phyloP scores from a whole-genome alignment of 2,329 filamentous ascomycete species.

The Arthrobotrys sinensis region DNA sequence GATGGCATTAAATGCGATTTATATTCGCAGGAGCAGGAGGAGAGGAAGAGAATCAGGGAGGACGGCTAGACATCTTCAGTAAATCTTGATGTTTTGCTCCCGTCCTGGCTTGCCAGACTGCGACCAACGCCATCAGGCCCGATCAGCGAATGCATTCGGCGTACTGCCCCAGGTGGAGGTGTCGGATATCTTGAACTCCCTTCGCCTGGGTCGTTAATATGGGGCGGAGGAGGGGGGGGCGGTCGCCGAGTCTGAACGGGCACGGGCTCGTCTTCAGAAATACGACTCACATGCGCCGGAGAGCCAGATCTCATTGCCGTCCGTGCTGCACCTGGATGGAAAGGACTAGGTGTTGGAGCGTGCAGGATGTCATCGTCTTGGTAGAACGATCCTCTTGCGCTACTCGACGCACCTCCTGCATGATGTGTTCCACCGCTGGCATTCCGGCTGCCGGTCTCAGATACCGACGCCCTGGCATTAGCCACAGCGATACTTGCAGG shows the following conservation, averaged over 20 bases:
- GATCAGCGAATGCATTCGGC: conserved; percentile 56
- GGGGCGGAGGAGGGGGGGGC: conserved; percentile 21
- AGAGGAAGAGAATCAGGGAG: not conserved
- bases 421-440: conserved; percentile 55
- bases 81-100: conserved; percentile 60
- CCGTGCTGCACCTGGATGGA: conserved; percentile 36
- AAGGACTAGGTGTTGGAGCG: conserved; percentile 24
- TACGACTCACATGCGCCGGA: conserved; percentile 41
- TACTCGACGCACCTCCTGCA: conserved; percentile 27
- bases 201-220: conserved; percentile 42
- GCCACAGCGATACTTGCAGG: conserved; percentile 46
- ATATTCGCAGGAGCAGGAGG: conserved; percentile 23
- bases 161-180: conserved; percentile 51
- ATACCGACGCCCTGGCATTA: conserved; percentile 50
- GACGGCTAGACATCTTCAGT: conserved; percentile 55
- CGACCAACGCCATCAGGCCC: conserved; percentile 55
- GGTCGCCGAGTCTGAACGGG: not conserved
- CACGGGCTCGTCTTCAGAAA: conserved; percentile 50
- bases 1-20: conserved; percentile 3
- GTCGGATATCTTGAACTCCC: conserved; percentile 50
- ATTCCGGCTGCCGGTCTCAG: conserved; percentile 52
- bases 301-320: conserved; percentile 55
- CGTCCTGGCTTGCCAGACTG: conserved; percentile 59
- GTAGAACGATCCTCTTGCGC: conserved; percentile 39
- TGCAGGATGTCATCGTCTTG: conserved; percentile 47